These are phyloP conservation scores for Narthecium ossifragum DNA, from an alignment of 106 monocot genomes.

Conservation along the genomic window DNA sequence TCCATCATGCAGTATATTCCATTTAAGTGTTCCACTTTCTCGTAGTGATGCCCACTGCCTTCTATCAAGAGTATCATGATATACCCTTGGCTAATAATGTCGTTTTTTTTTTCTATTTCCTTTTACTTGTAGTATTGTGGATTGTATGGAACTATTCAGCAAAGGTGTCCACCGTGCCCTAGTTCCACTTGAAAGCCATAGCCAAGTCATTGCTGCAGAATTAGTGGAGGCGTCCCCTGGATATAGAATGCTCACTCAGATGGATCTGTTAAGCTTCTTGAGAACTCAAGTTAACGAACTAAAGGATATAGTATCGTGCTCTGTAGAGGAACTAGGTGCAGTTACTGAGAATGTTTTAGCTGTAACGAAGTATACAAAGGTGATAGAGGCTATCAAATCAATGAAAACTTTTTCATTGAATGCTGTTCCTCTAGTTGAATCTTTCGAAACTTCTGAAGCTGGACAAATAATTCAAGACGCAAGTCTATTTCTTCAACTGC, in stretches of 20 bases:
- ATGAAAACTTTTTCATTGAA: constrained; percentile 41
- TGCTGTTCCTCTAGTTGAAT: constrained; percentile 51
- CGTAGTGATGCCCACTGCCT: too few species aligned
- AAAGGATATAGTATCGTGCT: constrained; percentile 30
- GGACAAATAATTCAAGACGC: constrained; percentile 35
- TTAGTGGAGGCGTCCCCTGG: constrained; percentile 62
- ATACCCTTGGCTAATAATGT: too few species aligned
- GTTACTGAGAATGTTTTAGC: constrained; percentile 42
- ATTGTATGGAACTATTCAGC: constrained; percentile 86
- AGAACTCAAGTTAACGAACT: constrained; percentile 21
- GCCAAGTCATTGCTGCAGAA: constrained; percentile 26
- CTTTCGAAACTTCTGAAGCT: not conserved
- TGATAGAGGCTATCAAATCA: constrained; percentile 46
- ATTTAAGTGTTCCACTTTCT: too few species aligned
- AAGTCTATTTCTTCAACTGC: too few species aligned
- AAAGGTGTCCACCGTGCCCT: constrained; percentile 84
- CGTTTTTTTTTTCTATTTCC: not conserved
- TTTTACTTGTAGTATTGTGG: constrained; percentile 41
- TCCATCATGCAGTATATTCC: too few species aligned
- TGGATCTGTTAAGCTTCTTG: constrained; percentile 59
- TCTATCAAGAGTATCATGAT: too few species aligned
- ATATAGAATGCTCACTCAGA: constrained; percentile 80
- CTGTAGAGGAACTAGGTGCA: constrained; percentile 31
- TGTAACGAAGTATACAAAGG: constrained; percentile 28
- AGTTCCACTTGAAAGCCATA: constrained; percentile 59